Conservation (phyloP, 371 early-diverging fungal genomes). For the Lichtheimia ornata region DNA sequence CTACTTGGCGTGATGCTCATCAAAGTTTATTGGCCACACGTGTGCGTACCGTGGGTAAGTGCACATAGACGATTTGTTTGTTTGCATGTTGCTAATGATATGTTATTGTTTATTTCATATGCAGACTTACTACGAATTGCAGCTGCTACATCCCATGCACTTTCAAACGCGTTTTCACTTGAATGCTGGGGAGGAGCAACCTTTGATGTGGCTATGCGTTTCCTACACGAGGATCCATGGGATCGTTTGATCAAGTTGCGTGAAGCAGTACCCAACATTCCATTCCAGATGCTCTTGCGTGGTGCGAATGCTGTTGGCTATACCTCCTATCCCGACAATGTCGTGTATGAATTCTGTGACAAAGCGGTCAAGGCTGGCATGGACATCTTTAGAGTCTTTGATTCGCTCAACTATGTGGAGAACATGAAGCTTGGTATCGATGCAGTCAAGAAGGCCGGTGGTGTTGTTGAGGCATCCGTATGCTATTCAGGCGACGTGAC, state of each 20-base stretch:
- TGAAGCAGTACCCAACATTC: constrained; percentile 91
- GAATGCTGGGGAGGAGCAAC: constrained; percentile 97
- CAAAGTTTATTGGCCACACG: constrained; percentile 93
- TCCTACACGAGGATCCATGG: constrained; percentile 95
- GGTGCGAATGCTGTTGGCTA: constrained; percentile 98
- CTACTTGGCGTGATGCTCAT: constrained; percentile 96
- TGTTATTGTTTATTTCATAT: constrained; percentile 13
- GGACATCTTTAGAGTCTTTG: constrained; percentile 96
- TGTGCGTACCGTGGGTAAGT: constrained; percentile 83
- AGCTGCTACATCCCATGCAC: constrained; percentile 82
- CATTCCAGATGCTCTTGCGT: constrained; percentile 97
- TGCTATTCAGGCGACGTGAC: constrained; percentile 94
- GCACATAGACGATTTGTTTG: not conserved
- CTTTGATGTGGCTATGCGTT: constrained; percentile 94
- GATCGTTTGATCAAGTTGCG: constrained; percentile 83
- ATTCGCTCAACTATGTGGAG: constrained; percentile 93
- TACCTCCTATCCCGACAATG: constrained; percentile 96
- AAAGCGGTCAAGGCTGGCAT: constrained; percentile 88
- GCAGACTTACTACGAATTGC: constrained; percentile 78
- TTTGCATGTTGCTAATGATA: constrained; percentile 58
- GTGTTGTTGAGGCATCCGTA: constrained; percentile 91
- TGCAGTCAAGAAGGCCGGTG: constrained; percentile 92
- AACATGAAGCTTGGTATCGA: constrained; percentile 94
- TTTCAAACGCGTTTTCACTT: constrained; percentile 84
- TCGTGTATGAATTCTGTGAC: constrained; percentile 92